A percentile compares a stretch with the other conserved stretches of the same genome.
These are phyloP conservation scores for Saksenaea vasiformis DNA, from an alignment of 371 early-diverging fungal species.

Conservation along the genomic window DNA sequence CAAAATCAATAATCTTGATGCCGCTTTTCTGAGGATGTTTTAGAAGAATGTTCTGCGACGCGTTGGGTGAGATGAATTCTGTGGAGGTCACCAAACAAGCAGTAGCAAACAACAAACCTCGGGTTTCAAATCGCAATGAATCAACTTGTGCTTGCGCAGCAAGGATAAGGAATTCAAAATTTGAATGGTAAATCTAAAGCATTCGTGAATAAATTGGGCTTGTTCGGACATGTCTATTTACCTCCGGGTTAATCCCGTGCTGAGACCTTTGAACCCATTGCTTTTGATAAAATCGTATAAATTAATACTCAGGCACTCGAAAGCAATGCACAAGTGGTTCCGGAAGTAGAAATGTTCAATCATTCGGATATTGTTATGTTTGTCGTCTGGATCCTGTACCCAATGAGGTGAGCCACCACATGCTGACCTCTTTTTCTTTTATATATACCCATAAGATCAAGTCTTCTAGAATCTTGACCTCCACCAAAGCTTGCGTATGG, in stretches of 20 bases:
- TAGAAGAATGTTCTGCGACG: conserved; percentile 15
- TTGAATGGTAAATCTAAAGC: conserved; percentile 74
- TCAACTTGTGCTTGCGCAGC: conserved; percentile 71
- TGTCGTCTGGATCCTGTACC: conserved; percentile 78
- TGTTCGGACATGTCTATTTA: conserved; percentile 52
- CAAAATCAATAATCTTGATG: conserved; percentile 97
- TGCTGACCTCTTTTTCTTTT: not conserved
- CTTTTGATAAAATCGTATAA: conserved; percentile 96
- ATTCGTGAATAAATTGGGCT: not conserved
- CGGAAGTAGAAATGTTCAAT: conserved; percentile 91
- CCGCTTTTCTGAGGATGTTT: conserved; percentile 67
- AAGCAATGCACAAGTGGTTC: conserved; percentile 93
- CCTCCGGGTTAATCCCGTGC: conserved; percentile 74
- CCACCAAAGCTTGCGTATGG: conserved; percentile 85
- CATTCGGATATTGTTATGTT: conserved; percentile 84
- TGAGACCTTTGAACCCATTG: conserved; percentile 90
- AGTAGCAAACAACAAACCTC: conserved; percentile 57
- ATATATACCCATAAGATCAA: conserved; percentile 46
- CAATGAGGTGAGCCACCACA: not conserved
- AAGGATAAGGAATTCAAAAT: conserved; percentile 79
- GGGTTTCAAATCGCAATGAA: conserved; percentile 98
- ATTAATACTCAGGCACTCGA: conserved; percentile 94
- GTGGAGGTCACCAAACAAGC: too few relatives aligned
- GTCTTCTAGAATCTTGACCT: conserved; percentile 79
- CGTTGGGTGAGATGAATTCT: too few relatives aligned